phyloP scores from a whole-genome alignment of 306 rosid species.

The Casuarina equisetifolia region DNA sequence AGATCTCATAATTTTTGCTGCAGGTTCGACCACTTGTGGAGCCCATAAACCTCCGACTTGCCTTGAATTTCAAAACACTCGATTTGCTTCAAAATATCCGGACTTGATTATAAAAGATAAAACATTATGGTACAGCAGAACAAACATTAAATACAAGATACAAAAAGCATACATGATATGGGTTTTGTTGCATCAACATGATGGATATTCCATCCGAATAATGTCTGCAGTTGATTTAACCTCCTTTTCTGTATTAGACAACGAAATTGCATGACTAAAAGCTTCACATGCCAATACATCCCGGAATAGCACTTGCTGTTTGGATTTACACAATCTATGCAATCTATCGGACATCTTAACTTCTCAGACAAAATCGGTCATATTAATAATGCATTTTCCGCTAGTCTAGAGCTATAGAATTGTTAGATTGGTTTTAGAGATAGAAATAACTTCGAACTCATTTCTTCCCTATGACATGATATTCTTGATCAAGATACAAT shows the following conservation, averaged over 20 bases:
- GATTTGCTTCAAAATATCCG: background rate
- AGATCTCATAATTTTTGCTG: constrained; percentile 44
- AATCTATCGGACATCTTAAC: background rate
- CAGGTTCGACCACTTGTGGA: constrained; percentile 62
- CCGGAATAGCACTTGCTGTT: constrained; percentile 8
- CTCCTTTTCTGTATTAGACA: constrained; percentile 61
- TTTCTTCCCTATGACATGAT: background rate
- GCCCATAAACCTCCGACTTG: constrained; percentile 65
- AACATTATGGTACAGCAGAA: background rate
- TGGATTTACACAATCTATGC: constrained; percentile 8
- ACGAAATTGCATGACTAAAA: constrained; percentile 7
- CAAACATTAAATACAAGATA: background rate
- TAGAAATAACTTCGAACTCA: background rate
- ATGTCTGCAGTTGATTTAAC: constrained; percentile 59
- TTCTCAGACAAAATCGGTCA: background rate
- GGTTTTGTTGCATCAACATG: constrained; percentile 69
- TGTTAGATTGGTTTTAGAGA: background rate
- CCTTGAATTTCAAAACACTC: constrained; percentile 40
- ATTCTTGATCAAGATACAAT: background rate
- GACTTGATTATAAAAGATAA: background rate
- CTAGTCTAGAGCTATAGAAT: background rate
- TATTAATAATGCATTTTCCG: background rate
- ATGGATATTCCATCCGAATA: constrained; percentile 80
- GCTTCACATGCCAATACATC: constrained; percentile 15
- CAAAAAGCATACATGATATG: constrained; percentile 49